Conservation (phyloP, 768 basidiomycete genomes). For the Porphyrellus cyaneotinctus region DNA sequence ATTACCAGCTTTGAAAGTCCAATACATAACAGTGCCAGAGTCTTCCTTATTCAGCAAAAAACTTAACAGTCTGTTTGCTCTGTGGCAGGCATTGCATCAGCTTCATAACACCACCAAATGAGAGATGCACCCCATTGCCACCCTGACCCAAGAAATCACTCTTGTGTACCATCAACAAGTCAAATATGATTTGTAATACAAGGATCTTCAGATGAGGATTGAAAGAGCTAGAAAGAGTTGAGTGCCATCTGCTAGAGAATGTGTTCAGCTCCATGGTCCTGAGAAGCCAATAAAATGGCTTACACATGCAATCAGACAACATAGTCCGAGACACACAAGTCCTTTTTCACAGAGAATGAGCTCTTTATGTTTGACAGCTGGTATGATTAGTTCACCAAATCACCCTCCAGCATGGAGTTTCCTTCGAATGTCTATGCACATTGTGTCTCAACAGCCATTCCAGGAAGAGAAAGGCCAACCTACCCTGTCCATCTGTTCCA, state of each 20-base stretch:
- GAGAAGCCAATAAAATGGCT: neutral
- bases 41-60: slow-evolving; percentile 51
- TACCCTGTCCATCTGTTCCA: slow-evolving; percentile 84
- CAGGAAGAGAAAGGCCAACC: slow-evolving; percentile 22
- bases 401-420: slow-evolving; percentile 65
- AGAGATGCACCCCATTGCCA: slow-evolving; percentile 27
- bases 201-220: slow-evolving; percentile 57
- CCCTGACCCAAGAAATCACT: slow-evolving; percentile 53
- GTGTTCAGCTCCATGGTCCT: too few relatives aligned
- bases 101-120: neutral
- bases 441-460: neutral
- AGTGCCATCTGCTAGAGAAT: slow-evolving; percentile 30
- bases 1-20: slow-evolving; percentile 87
- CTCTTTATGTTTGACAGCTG: slow-evolving; percentile 86
- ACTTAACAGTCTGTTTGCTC: too few relatives aligned
- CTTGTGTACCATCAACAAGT: slow-evolving; percentile 83
- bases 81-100: slow-evolving; percentile 14
- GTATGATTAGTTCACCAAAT: slow-evolving; percentile 81
- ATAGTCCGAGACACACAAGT: slow-evolving; percentile 62
- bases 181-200: slow-evolving; percentile 79
- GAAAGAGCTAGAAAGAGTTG: slow-evolving; percentile 75
- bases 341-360: slow-evolving; percentile 60
- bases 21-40: slow-evolving; percentile 68
- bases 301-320: slow-evolving; percentile 66
- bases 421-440: slow-evolving; percentile 50